Base-by-base conservation (phyloP, 441 rosid species). In the Bocquillonia castaneifolia region DNA sequence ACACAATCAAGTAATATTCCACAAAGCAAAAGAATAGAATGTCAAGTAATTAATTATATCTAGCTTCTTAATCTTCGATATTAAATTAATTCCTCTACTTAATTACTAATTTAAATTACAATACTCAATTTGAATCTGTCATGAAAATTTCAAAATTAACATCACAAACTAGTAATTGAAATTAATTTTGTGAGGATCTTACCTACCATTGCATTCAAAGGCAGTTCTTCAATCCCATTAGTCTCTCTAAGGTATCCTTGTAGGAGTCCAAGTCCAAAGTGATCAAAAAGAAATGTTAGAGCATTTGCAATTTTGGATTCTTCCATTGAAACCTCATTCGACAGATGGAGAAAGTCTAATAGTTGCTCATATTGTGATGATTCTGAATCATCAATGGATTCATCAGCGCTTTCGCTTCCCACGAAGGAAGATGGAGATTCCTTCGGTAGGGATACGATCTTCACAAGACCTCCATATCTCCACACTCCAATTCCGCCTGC, bases 121-220 rank as follows among this genome's bases (percentile, higher is more conserved):
- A 20, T 13, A 6, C 58, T 51, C n/a, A 9, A 28, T 14, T 31
- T 22, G 25, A 12, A 1, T 25, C 36, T 64, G 6, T 25, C 22
- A 3, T 37, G 42, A 37, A 31, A 26, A 47, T 15, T 3, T 40
- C 5, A 44, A n/a, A 31, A 32, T 40, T 25, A 61, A 5, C 18
- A 22, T 9, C 12, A 14, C n/a, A 10, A 44, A 26, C 63, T 39
- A 71, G 40, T 25, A 47, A 23, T 3, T 26, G 6, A 58, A 59
- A 67, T 34, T 6, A n/a, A 57, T 63, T 42, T 28, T 66, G 63
- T 72, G 75, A 42, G 69, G 68, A 54, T 77, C 89, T 83, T 85
- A 89, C 95, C 90, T 84, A 93, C 99, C 97, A 78, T 87, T 84
- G 89, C 86, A 93, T 91, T 93, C 83, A 91, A 80, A 83, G 97